Evolutionary conservation across 2,329 filamentous ascomycete genomes (phyloP), one percentile per base, ranked within the genome.

Genomic region (Cyphellophora attinorum): DNA sequence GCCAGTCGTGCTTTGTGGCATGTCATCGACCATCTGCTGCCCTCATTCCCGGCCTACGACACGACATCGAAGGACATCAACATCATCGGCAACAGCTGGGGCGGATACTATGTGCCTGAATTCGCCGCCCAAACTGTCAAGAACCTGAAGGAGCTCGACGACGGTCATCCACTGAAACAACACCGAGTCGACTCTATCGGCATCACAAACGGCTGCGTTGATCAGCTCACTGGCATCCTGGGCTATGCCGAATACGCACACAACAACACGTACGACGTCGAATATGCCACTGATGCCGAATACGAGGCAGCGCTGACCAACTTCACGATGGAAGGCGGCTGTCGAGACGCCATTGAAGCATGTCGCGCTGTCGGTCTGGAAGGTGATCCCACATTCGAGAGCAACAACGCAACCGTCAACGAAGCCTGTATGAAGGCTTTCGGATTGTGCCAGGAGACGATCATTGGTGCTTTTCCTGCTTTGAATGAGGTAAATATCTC

Each of bases 221-320:
- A 75, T 44, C 55, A 64, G 14, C 56, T 63, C 3, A 57, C 65
- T 1, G 64, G 71, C 48, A 59, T 59, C 37, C 61, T 62, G 1
- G 58, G 56, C 19, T 72, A 70, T 44, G 61, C 67, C 2, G 52
- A 65, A 2, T 67, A 73, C 45, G 63, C 71, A 0, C 69, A 65
- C 51, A 72, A 76, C 51, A 76, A 76, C 41, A 72, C 72, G 2
- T 78, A 76, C 41, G 65, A 64, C n/a, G 60, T 77, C 25, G 46
- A 68, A 36, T n/a, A n/a, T n/a, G 21, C 21, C 29, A 3, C 56
- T 64, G 1, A 61, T 71, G 46, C 69, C 68, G 40, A 49, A 68
- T 67, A 68, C 36, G 53, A 67, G 2, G 46, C 51, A n/a, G 64
- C 64, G 3, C 49, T 70, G 10, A 46, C 67, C 14, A 57, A 60